Percentiles rank a stretch among this genome's conserved stretches.
Evolutionary conservation across 2,329 filamentous ascomycete species (phyloP).

Genomic region (Knoxdaviesia capensis): DNA sequence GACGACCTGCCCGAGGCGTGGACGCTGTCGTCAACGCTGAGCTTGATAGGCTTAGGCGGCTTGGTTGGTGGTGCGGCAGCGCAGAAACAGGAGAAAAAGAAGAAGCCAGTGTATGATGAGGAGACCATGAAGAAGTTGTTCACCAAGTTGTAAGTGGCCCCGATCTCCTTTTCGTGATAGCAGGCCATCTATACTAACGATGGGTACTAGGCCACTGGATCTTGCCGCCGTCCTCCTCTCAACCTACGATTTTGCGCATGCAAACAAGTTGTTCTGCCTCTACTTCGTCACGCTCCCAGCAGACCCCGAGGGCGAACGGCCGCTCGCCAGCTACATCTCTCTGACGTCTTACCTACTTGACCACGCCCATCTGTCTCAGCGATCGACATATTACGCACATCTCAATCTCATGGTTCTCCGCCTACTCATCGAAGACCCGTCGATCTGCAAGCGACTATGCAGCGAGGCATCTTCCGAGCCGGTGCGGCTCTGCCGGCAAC

Average conservation of each 20-base stretch:
- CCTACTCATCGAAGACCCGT: slow-evolving; percentile 68
- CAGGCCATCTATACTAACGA: slow-evolving; percentile 5
- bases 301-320: slow-evolving; percentile 47
- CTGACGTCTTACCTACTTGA: slow-evolving; percentile 84
- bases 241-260: slow-evolving; percentile 81
- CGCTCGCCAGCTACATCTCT: slow-evolving; percentile 68
- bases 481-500: slow-evolving; percentile 74
- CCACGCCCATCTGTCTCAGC: slow-evolving; percentile 67
- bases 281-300: slow-evolving; percentile 49
- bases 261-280: slow-evolving; percentile 88
- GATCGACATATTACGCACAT: slow-evolving; percentile 66
- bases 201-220: slow-evolving; percentile 43
- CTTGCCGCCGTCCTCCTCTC: slow-evolving; percentile 66
- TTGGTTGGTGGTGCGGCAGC: slow-evolving; percentile 36
- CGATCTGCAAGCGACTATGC: slow-evolving; percentile 67
- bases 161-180: background rate
- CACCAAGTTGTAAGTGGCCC: slow-evolving; percentile 45
- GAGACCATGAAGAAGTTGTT: slow-evolving; percentile 75
- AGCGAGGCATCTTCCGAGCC: slow-evolving; percentile 52
- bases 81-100: slow-evolving; percentile 37
- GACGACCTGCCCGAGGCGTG: slow-evolving; percentile 84
- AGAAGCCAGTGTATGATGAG: slow-evolving; percentile 38
- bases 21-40: slow-evolving; percentile 62
- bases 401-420: slow-evolving; percentile 71
- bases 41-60: slow-evolving; percentile 64